Evolutionary conservation across 2,329 filamentous ascomycete genomes (phyloP).

Genomic region (Xylariales sp.): DNA sequence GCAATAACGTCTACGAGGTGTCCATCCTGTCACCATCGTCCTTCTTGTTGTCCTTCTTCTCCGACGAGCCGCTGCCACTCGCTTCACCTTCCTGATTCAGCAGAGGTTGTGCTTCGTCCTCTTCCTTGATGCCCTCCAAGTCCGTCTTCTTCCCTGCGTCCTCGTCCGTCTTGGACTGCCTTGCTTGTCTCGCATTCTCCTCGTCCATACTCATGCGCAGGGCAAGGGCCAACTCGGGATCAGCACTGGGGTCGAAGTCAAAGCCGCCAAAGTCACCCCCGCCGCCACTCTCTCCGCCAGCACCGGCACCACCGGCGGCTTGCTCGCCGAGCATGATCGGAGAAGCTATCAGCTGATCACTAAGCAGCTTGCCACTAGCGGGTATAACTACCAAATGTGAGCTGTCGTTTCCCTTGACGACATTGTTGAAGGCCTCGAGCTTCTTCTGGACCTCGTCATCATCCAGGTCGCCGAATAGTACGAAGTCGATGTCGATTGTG

Average conservation of each 20-base stretch:
- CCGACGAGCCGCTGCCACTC: constrained; percentile 45
- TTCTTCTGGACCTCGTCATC: constrained; percentile 88
- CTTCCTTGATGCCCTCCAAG: constrained; percentile 78
- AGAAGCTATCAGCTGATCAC: constrained; percentile 83
- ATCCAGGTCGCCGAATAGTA: constrained; percentile 90
- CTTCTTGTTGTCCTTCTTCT: constrained; percentile 45
- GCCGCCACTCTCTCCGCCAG: constrained; percentile 46
- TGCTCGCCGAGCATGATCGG: constrained; percentile 86
- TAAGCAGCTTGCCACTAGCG: constrained; percentile 85
- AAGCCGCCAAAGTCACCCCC: constrained; percentile 71
- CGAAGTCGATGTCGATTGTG: constrained; percentile 88
- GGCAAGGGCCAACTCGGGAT: constrained; percentile 90
- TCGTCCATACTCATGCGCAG: constrained; percentile 98
- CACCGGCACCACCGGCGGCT: constrained; percentile 48
- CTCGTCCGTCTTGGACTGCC: constrained; percentile 72
- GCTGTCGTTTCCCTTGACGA: constrained; percentile 85
- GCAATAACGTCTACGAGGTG: constrained; percentile 60
- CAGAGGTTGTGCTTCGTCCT: constrained; percentile 64
- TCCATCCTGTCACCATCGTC: constrained; percentile 80
- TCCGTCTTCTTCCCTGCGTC: constrained; percentile 67
- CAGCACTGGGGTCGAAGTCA: constrained; percentile 83
- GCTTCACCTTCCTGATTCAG: constrained; percentile 61
- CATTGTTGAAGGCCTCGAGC: constrained; percentile 87
- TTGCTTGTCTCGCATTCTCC: constrained; percentile 90
- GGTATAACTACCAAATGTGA: constrained; percentile 88